Percentiles rank a stretch among this genome's conserved stretches.
Conservation (phyloP, 306 rosid genomes). For the Malus fusca region DNA sequence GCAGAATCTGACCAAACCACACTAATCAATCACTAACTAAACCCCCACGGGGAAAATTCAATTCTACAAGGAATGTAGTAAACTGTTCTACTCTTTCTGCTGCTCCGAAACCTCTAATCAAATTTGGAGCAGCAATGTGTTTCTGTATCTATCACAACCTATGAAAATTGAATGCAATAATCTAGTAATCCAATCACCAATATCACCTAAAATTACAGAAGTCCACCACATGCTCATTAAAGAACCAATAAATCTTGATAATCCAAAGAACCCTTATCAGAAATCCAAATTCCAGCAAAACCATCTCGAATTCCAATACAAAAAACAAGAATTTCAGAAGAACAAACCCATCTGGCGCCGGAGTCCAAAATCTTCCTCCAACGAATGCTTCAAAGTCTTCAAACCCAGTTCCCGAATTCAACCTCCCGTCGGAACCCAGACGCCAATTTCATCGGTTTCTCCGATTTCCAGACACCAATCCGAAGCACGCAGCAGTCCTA, state of each 20-base stretch:
- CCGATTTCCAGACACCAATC: slow-evolving; percentile 11
- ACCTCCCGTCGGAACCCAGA: not conserved
- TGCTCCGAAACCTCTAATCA: slow-evolving; percentile 7
- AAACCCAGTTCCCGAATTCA: slow-evolving; percentile 17
- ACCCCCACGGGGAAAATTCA: not conserved
- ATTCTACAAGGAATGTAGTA: slow-evolving; percentile 1
- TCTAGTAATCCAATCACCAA: not conserved
- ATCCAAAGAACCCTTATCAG: slow-evolving; percentile 25
- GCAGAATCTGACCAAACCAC: slow-evolving; percentile 17
- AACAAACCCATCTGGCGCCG: slow-evolving; percentile 31
- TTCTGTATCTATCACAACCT: slow-evolving; percentile 11
- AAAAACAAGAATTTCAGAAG: slow-evolving; percentile 20
- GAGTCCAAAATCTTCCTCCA: not conserved
- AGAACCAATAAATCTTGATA: slow-evolving; percentile 12
- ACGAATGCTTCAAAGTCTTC: slow-evolving; percentile 14
- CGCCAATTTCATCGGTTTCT: slow-evolving; percentile 18
- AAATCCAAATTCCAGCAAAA: slow-evolving; percentile 16
- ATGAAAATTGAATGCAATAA: not conserved
- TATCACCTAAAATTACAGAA: slow-evolving; percentile 20
- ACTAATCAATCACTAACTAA: slow-evolving; percentile 18
- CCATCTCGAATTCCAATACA: slow-evolving; percentile 23
- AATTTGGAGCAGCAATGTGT: slow-evolving; percentile 13
- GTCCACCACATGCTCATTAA: slow-evolving; percentile 15
- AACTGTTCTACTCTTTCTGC: not conserved
- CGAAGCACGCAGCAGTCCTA: not conserved